These are phyloP conservation scores for Phaeosphaeriaceae sp. DNA, from an alignment of 2,329 filamentous ascomycete species.

Conservation along the genomic window DNA sequence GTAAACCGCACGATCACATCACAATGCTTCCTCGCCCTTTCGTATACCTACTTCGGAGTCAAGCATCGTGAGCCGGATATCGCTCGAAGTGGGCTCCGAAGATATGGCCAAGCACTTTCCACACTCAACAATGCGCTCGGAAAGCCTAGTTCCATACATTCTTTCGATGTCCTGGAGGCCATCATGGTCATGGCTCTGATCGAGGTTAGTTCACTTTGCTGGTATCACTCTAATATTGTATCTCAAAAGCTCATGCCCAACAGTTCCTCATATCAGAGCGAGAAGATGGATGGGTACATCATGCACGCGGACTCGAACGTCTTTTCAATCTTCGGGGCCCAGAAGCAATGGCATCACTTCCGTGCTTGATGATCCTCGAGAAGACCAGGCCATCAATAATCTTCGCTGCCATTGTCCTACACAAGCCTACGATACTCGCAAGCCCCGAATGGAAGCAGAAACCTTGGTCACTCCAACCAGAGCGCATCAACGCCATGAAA, in stretches of 20 bases:
- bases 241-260: background rate
- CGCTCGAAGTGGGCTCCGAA: background rate
- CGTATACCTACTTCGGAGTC: constrained; percentile 3
- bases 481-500: constrained; percentile 3
- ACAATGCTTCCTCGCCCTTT: background rate
- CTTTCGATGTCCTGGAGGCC: background rate
- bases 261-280: constrained; percentile 6
- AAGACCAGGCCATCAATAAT: constrained; percentile 4
- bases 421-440: constrained; percentile 6
- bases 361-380: constrained; percentile 5
- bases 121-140: background rate
- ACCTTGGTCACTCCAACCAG: constrained; percentile 4
- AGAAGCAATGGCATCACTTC: constrained; percentile 3
- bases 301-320: constrained; percentile 6
- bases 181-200: background rate
- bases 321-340: constrained; percentile 6
- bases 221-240: too few species aligned
- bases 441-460: background rate
- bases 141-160: background rate
- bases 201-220: background rate
- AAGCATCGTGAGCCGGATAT: constrained; percentile 3
- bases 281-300: constrained; percentile 6
- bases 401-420: constrained; percentile 4
- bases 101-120: constrained; percentile 5
- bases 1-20: background rate